Evolutionary conservation across 106 monocot species (phyloP).

Genomic region (Posidonia australis): DNA sequence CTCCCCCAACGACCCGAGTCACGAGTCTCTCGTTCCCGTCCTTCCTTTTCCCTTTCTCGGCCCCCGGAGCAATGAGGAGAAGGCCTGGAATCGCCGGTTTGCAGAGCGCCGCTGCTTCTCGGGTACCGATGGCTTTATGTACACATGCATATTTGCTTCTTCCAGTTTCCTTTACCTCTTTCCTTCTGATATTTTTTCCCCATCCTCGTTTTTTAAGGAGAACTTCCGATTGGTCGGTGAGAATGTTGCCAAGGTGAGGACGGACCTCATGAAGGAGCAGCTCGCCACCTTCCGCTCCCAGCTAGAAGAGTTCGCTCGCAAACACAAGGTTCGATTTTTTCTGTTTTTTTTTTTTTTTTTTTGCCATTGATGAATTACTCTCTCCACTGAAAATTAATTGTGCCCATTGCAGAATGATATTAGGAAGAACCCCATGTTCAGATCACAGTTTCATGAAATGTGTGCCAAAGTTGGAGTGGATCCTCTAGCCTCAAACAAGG

Average conservation of each 20-base stretch:
- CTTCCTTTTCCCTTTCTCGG: background rate
- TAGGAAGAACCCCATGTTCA: conserved; percentile 87
- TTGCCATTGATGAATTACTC: background rate
- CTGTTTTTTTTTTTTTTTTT: background rate
- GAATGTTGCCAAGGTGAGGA: conserved; percentile 73
- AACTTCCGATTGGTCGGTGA: conserved; percentile 80
- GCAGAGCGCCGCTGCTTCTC: conserved; percentile 65
- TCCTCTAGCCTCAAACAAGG: conserved; percentile 94
- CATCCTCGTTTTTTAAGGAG: conserved; percentile 28
- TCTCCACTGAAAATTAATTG: background rate
- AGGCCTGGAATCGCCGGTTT: conserved; percentile 81
- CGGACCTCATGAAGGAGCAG: conserved; percentile 96
- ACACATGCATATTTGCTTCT: background rate
- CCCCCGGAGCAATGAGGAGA: conserved; percentile 64
- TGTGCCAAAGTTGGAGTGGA: conserved; percentile 98
- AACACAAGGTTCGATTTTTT: conserved; percentile 57
- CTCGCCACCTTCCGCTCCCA: conserved; percentile 81
- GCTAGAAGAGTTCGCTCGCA: conserved; percentile 93
- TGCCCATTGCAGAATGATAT: conserved; percentile 71
- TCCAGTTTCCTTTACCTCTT: background rate
- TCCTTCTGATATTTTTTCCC: background rate
- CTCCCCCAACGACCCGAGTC: no score
- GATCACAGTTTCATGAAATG: conserved; percentile 98
- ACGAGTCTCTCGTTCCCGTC: no score
- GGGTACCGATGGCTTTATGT: conserved; percentile 52